Evolutionary conservation across 371 early-diverging fungal genomes (phyloP).

Genomic region (Phascolomyces articulosus): DNA sequence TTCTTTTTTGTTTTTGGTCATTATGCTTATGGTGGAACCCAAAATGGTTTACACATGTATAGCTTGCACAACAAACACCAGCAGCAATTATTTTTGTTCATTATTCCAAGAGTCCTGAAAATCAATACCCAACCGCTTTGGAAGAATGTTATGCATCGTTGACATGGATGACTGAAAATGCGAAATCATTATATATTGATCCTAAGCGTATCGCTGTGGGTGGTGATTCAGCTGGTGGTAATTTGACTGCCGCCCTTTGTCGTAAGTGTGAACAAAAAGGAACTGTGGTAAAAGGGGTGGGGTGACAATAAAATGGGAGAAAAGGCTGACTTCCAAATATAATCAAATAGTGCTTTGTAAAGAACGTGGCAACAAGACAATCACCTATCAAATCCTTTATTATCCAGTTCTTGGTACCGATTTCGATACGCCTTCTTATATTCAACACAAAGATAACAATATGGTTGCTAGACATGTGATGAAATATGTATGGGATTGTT

Average conservation of each 20-base stretch:
- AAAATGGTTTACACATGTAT: neutral
- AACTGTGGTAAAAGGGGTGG: no score
- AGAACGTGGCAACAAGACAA: constrained; percentile 3
- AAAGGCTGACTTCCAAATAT: neutral
- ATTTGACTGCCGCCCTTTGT: constrained; percentile 29
- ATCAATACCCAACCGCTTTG: constrained; percentile 30
- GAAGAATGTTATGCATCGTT: constrained; percentile 36
- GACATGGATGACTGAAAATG: constrained; percentile 26
- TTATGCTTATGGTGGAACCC: no score
- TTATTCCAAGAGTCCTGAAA: constrained; percentile 26
- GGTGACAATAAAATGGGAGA: no score
- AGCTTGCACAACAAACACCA: constrained; percentile 11
- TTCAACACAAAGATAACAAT: neutral
- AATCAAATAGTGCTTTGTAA: constrained; percentile 13
- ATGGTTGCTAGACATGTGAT: neutral
- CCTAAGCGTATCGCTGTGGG: constrained; percentile 26
- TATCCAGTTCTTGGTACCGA: constrained; percentile 14
- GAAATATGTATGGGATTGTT: neutral
- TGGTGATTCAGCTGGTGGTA: constrained; percentile 44
- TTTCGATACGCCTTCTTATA: constrained; percentile 12
- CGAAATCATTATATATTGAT: constrained; percentile 19
- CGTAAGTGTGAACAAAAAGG: constrained; percentile 9
- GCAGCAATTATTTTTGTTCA: constrained; percentile 27
- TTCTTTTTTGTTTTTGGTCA: neutral
- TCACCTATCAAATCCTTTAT: constrained; percentile 11